Base-by-base conservation (phyloP, 176 grass and related monocot species). In the Guadua angustifolia region DNA sequence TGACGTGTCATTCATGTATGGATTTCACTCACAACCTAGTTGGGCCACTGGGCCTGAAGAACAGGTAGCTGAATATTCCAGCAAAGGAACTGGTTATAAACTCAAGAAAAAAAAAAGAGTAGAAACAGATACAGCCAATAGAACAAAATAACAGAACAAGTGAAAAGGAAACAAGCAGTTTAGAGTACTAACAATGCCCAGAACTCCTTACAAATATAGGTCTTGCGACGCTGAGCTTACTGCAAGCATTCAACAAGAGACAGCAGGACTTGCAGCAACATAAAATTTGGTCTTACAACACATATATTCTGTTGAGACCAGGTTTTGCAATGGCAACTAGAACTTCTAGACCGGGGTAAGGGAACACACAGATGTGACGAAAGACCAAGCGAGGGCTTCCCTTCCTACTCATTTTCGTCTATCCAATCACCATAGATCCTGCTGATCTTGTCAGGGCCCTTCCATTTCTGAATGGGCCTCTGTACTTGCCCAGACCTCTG, bases 351-450 rank as follows among this genome's bases (percentile, higher is more conserved):
- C 60, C 13, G 35, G 35, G 66, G 18, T 65, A 71, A 71, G 10
- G 36, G 14, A 39, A 25, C 33, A 17, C 0, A 19, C 2, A 3
- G 38, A 57, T 24, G 56, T 7, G 1, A 35, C 11, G 3, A 66
- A 46, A 33, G 39, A 63, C 24, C 13, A 59, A 22, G 24, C 2
- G 7, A 66, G 19, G 1, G 22, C 52, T n/a, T 22, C 24, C 33
- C 15, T 75, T 35, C 35, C 86, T 92, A 99, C 60, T 99, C 96
- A 21, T 59, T 90, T 81, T 99, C 93, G 5, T 99, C 91, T 74
- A 99, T 97, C 94, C 92, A 94, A 39, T 97, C 94, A 58, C 94
- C 94, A 88, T 94, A 94, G 72, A 97, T 97, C 50, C 94, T 87
- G 84, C 92, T 97, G 66, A 99, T 99, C 88, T 92, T 99, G 85